Conservation (phyloP, 2,329 filamentous ascomycete species). For the Orbilia brochopaga region DNA sequence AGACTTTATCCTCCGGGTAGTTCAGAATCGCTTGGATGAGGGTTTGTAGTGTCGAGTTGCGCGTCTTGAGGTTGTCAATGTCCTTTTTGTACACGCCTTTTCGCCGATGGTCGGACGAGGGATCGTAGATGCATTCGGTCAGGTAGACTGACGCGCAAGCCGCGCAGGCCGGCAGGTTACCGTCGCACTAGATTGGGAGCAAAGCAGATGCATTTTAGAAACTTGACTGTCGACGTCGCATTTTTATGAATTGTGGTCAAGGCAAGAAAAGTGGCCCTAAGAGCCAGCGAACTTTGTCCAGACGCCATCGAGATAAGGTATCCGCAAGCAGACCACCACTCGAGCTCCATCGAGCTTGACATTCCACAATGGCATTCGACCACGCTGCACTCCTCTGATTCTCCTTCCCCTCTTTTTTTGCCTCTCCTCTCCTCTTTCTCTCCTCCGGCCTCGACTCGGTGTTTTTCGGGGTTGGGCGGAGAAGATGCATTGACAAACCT, state of each 20-base stretch:
- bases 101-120: constrained; percentile 90
- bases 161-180: constrained; percentile 86
- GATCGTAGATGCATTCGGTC: constrained; percentile 91
- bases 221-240: constrained; percentile 8
- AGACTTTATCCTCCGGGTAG: constrained; percentile 78
- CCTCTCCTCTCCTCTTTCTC: neutral
- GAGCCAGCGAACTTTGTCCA: neutral
- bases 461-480: constrained; percentile 9
- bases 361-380: neutral
- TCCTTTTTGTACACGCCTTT: constrained; percentile 98
- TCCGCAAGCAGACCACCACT: no score
- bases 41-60: constrained; percentile 86
- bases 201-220: constrained; percentile 15
- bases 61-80: constrained; percentile 83
- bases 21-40: constrained; percentile 91
- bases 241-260: constrained; percentile 1
- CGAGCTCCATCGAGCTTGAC: neutral
- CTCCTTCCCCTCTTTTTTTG: constrained; percentile 6
- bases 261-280: no score
- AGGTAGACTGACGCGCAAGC: constrained; percentile 95
- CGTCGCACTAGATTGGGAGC: constrained; percentile 69
- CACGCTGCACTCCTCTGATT: no score
- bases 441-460: no score
- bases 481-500: constrained; percentile 59
- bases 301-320: no score